Percentiles rank a stretch among this genome's conserved stretches.
These are phyloP conservation scores for Musa itinerans DNA, from an alignment of 176 grass and related monocot species.

Conservation along the genomic window DNA sequence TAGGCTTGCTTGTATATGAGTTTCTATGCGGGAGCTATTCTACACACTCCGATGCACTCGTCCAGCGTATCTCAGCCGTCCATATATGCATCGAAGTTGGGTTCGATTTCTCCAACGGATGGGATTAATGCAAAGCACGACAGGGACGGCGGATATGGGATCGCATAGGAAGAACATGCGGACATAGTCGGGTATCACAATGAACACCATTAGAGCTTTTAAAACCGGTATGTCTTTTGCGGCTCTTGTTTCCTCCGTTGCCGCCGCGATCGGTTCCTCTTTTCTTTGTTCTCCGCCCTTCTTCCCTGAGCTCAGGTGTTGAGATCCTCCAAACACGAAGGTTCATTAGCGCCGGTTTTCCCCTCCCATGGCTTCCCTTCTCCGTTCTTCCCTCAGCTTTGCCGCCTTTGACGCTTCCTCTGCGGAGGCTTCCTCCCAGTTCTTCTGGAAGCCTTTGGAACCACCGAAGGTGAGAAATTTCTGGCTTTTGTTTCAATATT, in stretches of 20 bases:
- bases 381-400: slow-evolving; percentile 26
- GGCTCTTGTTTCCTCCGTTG: background rate
- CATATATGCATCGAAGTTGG: too few relatives aligned
- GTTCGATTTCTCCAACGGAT: too few relatives aligned
- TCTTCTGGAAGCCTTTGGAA: slow-evolving; percentile 5
- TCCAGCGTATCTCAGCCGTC: too few relatives aligned
- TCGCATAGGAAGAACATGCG: too few relatives aligned
- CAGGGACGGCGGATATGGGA: too few relatives aligned
- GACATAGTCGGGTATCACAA: too few relatives aligned
- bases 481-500: background rate
- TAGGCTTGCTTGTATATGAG: too few relatives aligned
- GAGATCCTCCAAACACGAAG: slow-evolving; percentile 12
- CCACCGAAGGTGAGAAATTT: slow-evolving; percentile 14
- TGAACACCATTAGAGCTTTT: too few relatives aligned
- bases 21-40: too few relatives aligned
- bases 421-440: background rate
- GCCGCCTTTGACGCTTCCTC: slow-evolving; percentile 7
- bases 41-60: too few relatives aligned
- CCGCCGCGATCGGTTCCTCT: background rate
- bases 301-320: slow-evolving; percentile 31
- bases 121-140: too few relatives aligned
- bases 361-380: slow-evolving; percentile 39
- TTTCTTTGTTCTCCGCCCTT: background rate
- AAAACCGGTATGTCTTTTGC: too few relatives aligned
- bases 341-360: background rate